phyloP scores from a whole-genome alignment of 2,329 filamentous ascomycete genomes.

The Fusarium algeriense region DNA sequence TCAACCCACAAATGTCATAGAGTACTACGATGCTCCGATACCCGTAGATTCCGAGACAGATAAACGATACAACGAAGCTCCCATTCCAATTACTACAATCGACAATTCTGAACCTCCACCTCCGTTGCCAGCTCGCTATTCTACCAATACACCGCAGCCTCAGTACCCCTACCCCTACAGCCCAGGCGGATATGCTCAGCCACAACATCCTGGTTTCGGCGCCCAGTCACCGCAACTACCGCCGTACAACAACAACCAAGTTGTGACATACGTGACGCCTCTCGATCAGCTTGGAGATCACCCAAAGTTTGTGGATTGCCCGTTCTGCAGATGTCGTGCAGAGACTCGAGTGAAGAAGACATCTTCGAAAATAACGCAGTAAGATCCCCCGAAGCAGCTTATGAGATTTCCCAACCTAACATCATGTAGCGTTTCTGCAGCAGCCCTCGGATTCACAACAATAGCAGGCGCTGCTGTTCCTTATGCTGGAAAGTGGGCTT shows the following conservation, averaged over 20 bases:
- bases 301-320: slow-evolving; percentile 43
- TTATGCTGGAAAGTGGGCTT: slow-evolving; percentile 37
- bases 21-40: slow-evolving; percentile 33
- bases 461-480: slow-evolving; percentile 39
- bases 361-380: slow-evolving; percentile 42
- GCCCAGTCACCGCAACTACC: slow-evolving; percentile 1
- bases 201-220: neutral
- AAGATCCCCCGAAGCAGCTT: fast-evolving
- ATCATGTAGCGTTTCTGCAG: slow-evolving; percentile 27
- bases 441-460: slow-evolving; percentile 39
- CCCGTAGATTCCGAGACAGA: slow-evolving; percentile 34
- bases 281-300: slow-evolving; percentile 39
- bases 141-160: neutral
- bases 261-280: slow-evolving; percentile 35
- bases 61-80: slow-evolving; percentile 13
- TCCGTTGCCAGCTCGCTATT: slow-evolving; percentile 6
- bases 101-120: neutral
- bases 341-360: slow-evolving; percentile 42
- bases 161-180: neutral
- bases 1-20: neutral
- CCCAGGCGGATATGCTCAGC: neutral
- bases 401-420: neutral
- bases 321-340: slow-evolving; percentile 36
- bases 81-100: slow-evolving; percentile 7
- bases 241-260: neutral